Percentiles rank a stretch among this genome's conserved stretches.
phyloP scores from a whole-genome alignment of 1,139 yeast genomes.

The Pichiaceae sp. region DNA sequence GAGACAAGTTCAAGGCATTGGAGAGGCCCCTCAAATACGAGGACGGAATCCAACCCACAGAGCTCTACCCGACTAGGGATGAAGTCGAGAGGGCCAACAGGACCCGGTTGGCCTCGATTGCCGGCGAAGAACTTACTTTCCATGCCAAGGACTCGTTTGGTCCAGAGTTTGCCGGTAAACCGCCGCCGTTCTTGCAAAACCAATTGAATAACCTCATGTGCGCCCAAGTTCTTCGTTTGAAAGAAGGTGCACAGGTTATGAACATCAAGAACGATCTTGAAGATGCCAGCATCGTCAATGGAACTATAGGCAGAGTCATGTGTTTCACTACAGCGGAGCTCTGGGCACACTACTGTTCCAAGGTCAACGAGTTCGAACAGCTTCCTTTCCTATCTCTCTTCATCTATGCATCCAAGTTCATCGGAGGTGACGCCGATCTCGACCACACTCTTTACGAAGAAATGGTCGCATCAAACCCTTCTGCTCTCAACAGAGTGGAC shows the following conservation, averaged over 20 bases:
- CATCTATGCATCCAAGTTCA: conserved; percentile 8
- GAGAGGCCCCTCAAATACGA: conserved; percentile 46
- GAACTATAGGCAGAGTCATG: conserved; percentile 76
- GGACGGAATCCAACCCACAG: conserved; percentile 80
- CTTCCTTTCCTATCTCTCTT: conserved; percentile 7
- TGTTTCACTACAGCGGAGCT: conserved; percentile 36
- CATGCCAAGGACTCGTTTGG: conserved; percentile 40
- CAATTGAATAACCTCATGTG: conserved; percentile 51
- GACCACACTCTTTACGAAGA: conserved; percentile 9
- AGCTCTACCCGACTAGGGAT: conserved; percentile 61
- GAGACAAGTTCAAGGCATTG: conserved; percentile 36
- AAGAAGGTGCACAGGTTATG: conserved; percentile 91
- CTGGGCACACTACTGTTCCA: conserved; percentile 9
- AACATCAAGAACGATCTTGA: conserved; percentile 65
- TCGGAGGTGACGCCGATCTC: conserved; percentile 8
- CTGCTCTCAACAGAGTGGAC: conserved; percentile 2
- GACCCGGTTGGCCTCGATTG: conserved; percentile 38
- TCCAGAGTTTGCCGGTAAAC: conserved; percentile 6
- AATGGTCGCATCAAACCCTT: conserved; percentile 7
- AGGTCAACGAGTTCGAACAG: conserved; percentile 12
- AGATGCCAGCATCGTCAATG: conserved; percentile 80
- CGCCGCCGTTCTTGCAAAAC: conserved; percentile 5
- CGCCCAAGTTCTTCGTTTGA: conserved; percentile 53
- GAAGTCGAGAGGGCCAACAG: conserved; percentile 70
- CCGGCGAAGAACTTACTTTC: conserved; percentile 31